Evolutionary conservation across 192 early-diverging fungal genomes (phyloP), one percentile per base, ranked within the genome.

Genomic region (Podila verticillata): DNA sequence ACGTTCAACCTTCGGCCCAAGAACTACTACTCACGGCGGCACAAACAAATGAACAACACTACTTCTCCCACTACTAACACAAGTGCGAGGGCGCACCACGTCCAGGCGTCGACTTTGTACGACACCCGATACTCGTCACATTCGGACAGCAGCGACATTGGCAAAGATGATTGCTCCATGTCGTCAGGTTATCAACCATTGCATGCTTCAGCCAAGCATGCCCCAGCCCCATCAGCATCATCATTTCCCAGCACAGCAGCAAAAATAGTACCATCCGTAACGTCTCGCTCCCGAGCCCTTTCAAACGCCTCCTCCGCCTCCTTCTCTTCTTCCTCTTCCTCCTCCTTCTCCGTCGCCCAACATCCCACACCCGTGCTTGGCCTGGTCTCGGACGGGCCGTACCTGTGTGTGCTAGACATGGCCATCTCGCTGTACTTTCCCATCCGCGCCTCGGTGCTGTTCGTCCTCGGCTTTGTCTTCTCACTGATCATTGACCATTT

Each of bases 401-500:
- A 80, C 47, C 61, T 80, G 24, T 72, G 66, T 64, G 61, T 80
- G 31, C 72, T 72, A 51, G 77, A 80, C 24, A 47, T 72, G 59
- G 70, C 77, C 17, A 20, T 80, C 32, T 80, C 77, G 35, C 72
- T 81, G 29, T 81, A 86, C 60, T 86, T 85, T 57, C 87, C 86
- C 6, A 77, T 86, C 8, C 91, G 87, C 29, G 75, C 83, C 26
- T 51, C 88, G 65, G 74, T 88, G 61, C 85, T 93, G 31, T 93
- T 93, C 72, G 63, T 82, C 28, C 82, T 91, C 34, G 91, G 91
- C 48, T 87, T 88, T 83, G 59, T 84, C 26, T 88, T 91, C 63
- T 87, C 89, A 9, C 48, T 93, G 68, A 72, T 92, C 49, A 90
- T 92, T 66, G 89, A 90, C 68, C 84, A 85, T 64, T 72, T 93